These are phyloP conservation scores for Triangularia verruculosa DNA, from an alignment of 2,329 filamentous ascomycete genomes.

Conservation along the genomic window DNA sequence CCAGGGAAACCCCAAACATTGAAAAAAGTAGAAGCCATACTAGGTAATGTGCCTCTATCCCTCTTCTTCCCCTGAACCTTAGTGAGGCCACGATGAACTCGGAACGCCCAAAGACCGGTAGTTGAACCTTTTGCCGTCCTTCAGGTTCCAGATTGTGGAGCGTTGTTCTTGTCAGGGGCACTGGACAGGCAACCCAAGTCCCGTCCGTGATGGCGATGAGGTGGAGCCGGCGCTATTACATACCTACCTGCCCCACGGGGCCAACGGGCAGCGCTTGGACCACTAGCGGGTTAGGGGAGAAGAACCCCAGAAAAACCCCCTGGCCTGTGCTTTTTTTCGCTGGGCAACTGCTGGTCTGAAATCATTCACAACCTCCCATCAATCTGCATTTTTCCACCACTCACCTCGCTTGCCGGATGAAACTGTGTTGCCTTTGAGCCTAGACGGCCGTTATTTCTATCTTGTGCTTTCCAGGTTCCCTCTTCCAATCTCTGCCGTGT, in stretches of 20 bases:
- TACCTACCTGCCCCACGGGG: slow-evolving; percentile 1
- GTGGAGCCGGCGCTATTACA: background rate
- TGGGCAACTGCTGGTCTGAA: too few relatives aligned
- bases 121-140: too few relatives aligned
- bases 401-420: background rate
- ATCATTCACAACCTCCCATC: too few relatives aligned
- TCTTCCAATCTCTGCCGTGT: background rate
- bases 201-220: background rate
- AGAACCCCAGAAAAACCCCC: background rate
- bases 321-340: background rate
- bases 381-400: background rate
- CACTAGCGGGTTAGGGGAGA: background rate
- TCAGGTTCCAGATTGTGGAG: background rate
- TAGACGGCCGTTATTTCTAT: background rate
- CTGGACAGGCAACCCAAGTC: background rate
- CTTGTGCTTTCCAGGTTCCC: background rate
- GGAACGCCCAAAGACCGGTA: background rate
- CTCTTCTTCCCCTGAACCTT: too few relatives aligned
- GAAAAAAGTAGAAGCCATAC: background rate
- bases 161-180: background rate
- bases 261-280: background rate
- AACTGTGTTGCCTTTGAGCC: too few relatives aligned
- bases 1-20: background rate
- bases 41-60: background rate
- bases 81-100: too few relatives aligned